Conservation (phyloP, 768 basidiomycete genomes). For the Leccinum imitatum region DNA sequence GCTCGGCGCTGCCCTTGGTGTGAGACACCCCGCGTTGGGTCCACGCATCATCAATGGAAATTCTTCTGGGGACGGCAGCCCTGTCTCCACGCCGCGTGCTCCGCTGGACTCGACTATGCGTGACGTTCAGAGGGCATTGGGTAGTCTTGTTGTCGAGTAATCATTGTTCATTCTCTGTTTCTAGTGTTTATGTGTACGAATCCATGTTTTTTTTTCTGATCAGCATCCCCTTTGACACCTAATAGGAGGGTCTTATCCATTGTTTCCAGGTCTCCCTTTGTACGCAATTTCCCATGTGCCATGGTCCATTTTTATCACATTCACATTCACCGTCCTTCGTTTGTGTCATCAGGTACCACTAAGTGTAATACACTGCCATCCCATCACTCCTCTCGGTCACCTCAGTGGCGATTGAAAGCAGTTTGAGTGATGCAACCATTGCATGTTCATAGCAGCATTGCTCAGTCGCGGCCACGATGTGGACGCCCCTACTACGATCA, state of each 20-base stretch:
- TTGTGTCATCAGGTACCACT: conserved; percentile 28
- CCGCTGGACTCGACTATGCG: conserved; percentile 58
- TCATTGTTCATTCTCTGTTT: conserved; percentile 15
- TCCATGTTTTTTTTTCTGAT: conserved; percentile 21
- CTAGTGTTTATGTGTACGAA: conserved; percentile 16
- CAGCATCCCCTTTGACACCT: conserved; percentile 19
- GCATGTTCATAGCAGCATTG: conserved; percentile 1
- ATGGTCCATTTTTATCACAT: conserved; percentile 18
- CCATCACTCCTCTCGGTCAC: conserved; percentile 8
- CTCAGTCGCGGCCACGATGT: conserved; percentile 13
- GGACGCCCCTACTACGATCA: background rate
- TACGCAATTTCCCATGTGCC: conserved; percentile 8
- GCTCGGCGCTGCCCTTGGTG: conserved; percentile 82
- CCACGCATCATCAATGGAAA: conserved; percentile 53
- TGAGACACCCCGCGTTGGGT: conserved; percentile 74
- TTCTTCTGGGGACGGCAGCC: conserved; percentile 35
- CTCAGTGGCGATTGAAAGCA: conserved; percentile 3
- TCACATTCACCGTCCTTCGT: conserved; percentile 29
- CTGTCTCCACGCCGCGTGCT: conserved; percentile 29
- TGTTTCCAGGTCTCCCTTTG: conserved; percentile 12
- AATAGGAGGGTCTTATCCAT: conserved; percentile 20
- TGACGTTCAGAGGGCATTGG: conserved; percentile 76
- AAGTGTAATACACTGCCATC: conserved; percentile 23
- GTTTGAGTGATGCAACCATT: background rate
- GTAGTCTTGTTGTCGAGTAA: conserved; percentile 74